Percentiles rank a stretch among this genome's conserved stretches.
phyloP scores from a whole-genome alignment of 2,329 filamentous ascomycete species.

The Elsinoe batatas region DNA sequence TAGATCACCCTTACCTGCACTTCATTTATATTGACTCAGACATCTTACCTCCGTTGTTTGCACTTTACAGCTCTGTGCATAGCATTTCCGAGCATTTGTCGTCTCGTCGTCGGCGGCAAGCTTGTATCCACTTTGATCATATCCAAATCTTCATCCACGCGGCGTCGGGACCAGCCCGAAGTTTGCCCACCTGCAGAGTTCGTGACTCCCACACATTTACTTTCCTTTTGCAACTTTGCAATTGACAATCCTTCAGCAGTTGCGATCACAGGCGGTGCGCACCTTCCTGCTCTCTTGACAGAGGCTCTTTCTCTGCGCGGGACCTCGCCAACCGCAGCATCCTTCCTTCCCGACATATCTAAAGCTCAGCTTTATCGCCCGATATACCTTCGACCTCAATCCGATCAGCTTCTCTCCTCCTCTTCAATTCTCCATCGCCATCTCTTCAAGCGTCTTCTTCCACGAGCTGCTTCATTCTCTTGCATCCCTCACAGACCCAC shows the following conservation, averaged over 20 bases:
- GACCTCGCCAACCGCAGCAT: not conserved
- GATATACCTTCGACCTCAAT: not conserved
- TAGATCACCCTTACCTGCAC: not conserved
- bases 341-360: constrained; percentile 12
- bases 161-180: constrained; percentile 4
- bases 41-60: not conserved
- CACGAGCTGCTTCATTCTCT: constrained; percentile 28
- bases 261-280: not conserved
- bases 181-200: not conserved
- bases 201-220: not conserved
- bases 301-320: not conserved
- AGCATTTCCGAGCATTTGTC: not conserved
- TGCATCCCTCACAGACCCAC: constrained; percentile 26
- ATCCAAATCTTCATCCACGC: not conserved
- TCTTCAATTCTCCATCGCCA: constrained; percentile 18
- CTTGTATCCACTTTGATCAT: not conserved
- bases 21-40: constrained; percentile 9
- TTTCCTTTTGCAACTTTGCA: not conserved
- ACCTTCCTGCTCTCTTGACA: not conserved
- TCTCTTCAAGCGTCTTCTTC: constrained; percentile 21
- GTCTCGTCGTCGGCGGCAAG: not conserved
- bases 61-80: not conserved
- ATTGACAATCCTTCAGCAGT: not conserved
- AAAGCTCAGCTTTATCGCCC: not conserved
- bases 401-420: constrained; percentile 14